Conservation (phyloP, 768 basidiomycete genomes). For the Xerocomus spinulosus region DNA sequence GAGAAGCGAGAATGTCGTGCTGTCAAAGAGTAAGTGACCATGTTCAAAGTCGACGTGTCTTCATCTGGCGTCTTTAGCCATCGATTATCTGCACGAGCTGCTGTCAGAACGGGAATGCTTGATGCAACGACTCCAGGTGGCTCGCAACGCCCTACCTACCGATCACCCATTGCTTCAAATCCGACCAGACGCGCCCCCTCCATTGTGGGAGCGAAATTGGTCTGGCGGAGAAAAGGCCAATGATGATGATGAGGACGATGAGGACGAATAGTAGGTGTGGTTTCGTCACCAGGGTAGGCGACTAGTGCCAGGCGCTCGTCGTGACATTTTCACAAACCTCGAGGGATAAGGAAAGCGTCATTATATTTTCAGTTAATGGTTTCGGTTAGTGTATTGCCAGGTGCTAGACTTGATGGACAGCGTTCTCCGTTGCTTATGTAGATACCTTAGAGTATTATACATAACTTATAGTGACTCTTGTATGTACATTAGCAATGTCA, state of each 20-base stretch:
- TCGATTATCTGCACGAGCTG: slow-evolving; percentile 75
- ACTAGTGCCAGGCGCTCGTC: too few species aligned
- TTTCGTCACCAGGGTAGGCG: not conserved
- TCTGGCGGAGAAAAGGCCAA: slow-evolving; percentile 60
- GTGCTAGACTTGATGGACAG: too few species aligned
- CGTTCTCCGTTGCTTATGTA: slow-evolving; percentile 10
- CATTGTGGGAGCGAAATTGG: slow-evolving; percentile 83
- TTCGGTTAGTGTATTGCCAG: too few species aligned
- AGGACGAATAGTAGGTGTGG: slow-evolving; percentile 33
- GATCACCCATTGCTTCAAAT: slow-evolving; percentile 52
- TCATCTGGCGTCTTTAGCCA: slow-evolving; percentile 48
- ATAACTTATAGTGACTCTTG: not conserved
- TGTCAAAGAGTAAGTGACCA: slow-evolving; percentile 69
- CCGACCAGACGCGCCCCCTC: slow-evolving; percentile 27
- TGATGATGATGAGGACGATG: slow-evolving; percentile 45
- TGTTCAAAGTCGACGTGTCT: not conserved
- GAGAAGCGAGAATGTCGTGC: slow-evolving; percentile 84
- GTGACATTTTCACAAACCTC: too few species aligned
- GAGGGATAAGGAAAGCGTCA: slow-evolving; percentile 1
- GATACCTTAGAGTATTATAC: slow-evolving; percentile 16
- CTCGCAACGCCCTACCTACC: slow-evolving; percentile 51
- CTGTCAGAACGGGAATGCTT: slow-evolving; percentile 56
- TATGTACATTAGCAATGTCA: too few species aligned
- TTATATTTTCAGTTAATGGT: slow-evolving; percentile 30
- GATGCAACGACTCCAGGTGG: slow-evolving; percentile 53